phyloP scores from a whole-genome alignment of 1,139 yeast species.

The Zhuliangozyma blackwelliae region DNA sequence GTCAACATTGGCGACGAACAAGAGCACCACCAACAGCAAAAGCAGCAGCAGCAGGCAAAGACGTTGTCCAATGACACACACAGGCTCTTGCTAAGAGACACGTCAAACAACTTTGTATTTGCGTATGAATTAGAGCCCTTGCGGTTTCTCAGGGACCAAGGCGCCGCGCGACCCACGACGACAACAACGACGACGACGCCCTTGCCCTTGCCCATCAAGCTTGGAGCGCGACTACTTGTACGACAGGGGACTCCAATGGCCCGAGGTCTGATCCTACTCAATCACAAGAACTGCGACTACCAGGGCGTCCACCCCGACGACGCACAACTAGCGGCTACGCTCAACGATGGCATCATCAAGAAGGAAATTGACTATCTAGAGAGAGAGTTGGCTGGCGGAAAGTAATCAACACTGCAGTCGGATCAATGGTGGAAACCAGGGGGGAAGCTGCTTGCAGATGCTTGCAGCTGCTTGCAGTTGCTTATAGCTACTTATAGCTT shows the following conservation, averaged over 20 bases:
- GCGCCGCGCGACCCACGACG: neutral
- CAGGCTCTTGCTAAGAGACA: slow-evolving; percentile 33
- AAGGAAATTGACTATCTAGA: slow-evolving; percentile 26
- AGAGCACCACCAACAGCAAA: neutral
- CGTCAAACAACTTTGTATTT: slow-evolving; percentile 27
- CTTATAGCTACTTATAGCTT: slow-evolving; percentile 3
- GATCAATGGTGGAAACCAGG: too few species aligned
- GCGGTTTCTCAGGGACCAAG: slow-evolving; percentile 24
- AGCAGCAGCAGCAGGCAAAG: neutral
- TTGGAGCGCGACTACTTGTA: slow-evolving; percentile 36
- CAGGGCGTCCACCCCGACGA: slow-evolving; percentile 26
- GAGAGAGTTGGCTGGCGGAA: neutral
- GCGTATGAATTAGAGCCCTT: slow-evolving; percentile 39
- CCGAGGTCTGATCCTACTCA: slow-evolving; percentile 34
- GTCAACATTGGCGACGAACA: slow-evolving; percentile 25
- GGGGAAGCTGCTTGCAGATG: too few species aligned
- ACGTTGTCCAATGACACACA: slow-evolving; percentile 10
- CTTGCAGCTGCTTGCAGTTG: too few species aligned
- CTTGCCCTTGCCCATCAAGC: slow-evolving; percentile 30
- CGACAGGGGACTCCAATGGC: slow-evolving; percentile 28
- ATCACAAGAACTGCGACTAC: slow-evolving; percentile 28
- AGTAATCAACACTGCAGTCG: too few species aligned
- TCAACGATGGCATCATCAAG: slow-evolving; percentile 30
- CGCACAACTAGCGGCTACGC: slow-evolving; percentile 19
- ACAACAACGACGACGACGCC: slow-evolving; percentile 16